Percentiles rank a stretch among this genome's conserved stretches.
phyloP scores from a whole-genome alignment of 179 eudicot genomes.

The Camellia oleifera region DNA sequence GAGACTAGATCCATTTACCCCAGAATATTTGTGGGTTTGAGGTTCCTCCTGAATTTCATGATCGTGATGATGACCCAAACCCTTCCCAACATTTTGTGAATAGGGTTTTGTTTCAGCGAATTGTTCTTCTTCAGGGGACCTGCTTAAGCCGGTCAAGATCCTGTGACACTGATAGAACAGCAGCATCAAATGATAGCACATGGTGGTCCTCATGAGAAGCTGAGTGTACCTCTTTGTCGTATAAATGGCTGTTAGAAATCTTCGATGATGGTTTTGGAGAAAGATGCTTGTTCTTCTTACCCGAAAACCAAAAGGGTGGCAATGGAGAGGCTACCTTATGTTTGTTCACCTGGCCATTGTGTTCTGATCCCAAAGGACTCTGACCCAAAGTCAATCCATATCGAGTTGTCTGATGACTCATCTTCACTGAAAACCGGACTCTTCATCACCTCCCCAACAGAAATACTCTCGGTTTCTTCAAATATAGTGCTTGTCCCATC shows the following conservation, averaged over 20 bases:
- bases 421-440: slow-evolving; percentile 98
- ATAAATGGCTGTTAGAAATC: slow-evolving; percentile 45
- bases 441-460: slow-evolving; percentile 94
- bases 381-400: slow-evolving; percentile 97
- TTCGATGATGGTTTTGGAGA: slow-evolving; percentile 53
- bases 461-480: slow-evolving; percentile 89
- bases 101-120: slow-evolving; percentile 8
- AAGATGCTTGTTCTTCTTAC: slow-evolving; percentile 50
- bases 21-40: slow-evolving; percentile 28
- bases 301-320: slow-evolving; percentile 65
- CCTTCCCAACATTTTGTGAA: slow-evolving; percentile 14
- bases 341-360: slow-evolving; percentile 39
- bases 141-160: slow-evolving; percentile 44
- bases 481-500: slow-evolving; percentile 93
- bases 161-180: slow-evolving; percentile 76
- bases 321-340: slow-evolving; percentile 52
- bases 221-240: slow-evolving; percentile 35
- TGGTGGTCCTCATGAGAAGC: slow-evolving; percentile 28
- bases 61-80: slow-evolving; percentile 26
- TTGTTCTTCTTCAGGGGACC: slow-evolving; percentile 37
- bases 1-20: slow-evolving; percentile 1
- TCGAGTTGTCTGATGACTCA: slow-evolving; percentile 90
- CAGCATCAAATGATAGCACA: slow-evolving; percentile 83
- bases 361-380: slow-evolving; percentile 67
- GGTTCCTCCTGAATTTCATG: slow-evolving; percentile 67